A percentile compares a stretch with the other conserved stretches of the same genome.
Conservation (phyloP, 495 filamentous ascomycete genomes). For the Aspergillus leporis region DNA sequence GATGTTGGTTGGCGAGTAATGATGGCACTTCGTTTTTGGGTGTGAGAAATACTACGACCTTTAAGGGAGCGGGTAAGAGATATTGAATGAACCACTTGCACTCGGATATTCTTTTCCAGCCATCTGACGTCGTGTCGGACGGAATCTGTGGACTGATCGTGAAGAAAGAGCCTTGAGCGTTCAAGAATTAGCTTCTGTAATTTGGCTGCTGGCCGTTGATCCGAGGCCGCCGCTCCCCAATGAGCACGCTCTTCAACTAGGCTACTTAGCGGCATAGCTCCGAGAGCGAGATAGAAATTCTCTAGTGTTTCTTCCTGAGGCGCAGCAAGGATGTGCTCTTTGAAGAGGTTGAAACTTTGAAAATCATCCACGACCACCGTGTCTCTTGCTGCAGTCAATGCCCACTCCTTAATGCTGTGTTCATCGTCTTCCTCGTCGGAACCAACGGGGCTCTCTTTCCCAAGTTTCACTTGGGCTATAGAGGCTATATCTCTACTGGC, state of each 20-base stretch:
- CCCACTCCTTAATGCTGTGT: constrained; percentile 71
- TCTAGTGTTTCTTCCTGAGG: constrained; percentile 88
- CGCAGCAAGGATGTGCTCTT: constrained; percentile 73
- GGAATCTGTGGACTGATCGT: constrained; percentile 65
- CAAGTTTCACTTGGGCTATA: constrained; percentile 21
- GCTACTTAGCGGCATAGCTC: constrained; percentile 42
- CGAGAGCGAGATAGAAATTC: constrained; percentile 68
- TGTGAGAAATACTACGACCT: constrained; percentile 63
- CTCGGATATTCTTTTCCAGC: constrained; percentile 81
- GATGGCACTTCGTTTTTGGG: constrained; percentile 68
- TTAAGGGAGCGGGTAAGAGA: constrained; percentile 70
- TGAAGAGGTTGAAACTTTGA: constrained; percentile 81
- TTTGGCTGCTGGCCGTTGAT: constrained; percentile 55
- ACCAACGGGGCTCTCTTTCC: constrained; percentile 23
- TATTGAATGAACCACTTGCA: constrained; percentile 75
- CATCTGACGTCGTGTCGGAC: constrained; percentile 83
- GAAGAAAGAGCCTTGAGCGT: constrained; percentile 81
- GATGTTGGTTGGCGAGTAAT: constrained; percentile 51
- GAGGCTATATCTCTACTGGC: constrained; percentile 72
- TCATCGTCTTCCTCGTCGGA: constrained; percentile 66
- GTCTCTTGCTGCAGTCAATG: constrained; percentile 64
- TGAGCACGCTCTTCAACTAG: constrained; percentile 49
- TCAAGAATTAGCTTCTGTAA: constrained; percentile 80
- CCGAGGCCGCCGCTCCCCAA: constrained; percentile 48
- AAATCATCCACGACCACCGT: constrained; percentile 87